These are phyloP conservation scores for Naganishia friedmannii DNA, from an alignment of 768 basidiomycete species.

Conservation along the genomic window DNA sequence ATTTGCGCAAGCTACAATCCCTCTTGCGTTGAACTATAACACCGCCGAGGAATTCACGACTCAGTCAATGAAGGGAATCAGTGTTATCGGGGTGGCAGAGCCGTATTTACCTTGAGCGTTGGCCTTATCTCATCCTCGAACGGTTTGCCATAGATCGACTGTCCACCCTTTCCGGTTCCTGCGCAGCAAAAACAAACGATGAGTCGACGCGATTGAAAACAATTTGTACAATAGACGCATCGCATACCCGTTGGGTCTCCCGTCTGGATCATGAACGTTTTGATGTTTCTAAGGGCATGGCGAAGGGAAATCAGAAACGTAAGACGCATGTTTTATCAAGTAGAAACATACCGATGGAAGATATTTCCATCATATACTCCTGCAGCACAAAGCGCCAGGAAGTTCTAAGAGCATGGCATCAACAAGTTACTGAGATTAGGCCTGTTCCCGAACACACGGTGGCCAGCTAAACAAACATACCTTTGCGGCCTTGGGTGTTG, in stretches of 20 bases:
- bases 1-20: conserved; percentile 97
- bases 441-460: no score
- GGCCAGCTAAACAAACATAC: conserved; percentile 53
- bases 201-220: no score
- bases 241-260: conserved; percentile 48
- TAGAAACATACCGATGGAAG: conserved; percentile 63
- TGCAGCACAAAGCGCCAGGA: conserved; percentile 87
- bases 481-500: conserved; percentile 91
- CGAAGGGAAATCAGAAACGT: neutral
- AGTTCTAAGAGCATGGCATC: conserved; percentile 64
- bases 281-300: conserved; percentile 67
- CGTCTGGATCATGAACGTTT: conserved; percentile 85
- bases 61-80: conserved; percentile 2
- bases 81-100: conserved; percentile 8
- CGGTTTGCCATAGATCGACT: conserved; percentile 91
- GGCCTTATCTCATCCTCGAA: conserved; percentile 90
- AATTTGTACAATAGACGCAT: no score
- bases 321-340: neutral
- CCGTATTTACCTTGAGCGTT: conserved; percentile 73
- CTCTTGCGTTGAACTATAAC: conserved; percentile 83
- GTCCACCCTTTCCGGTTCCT: conserved; percentile 90
- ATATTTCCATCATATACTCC: conserved; percentile 78
- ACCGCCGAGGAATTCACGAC: neutral
- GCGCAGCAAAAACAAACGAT: conserved; percentile 60
- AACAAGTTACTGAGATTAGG: neutral